phyloP scores from a whole-genome alignment of 1,284 basidiomycete genomes.

The Tilletia indica region DNA sequence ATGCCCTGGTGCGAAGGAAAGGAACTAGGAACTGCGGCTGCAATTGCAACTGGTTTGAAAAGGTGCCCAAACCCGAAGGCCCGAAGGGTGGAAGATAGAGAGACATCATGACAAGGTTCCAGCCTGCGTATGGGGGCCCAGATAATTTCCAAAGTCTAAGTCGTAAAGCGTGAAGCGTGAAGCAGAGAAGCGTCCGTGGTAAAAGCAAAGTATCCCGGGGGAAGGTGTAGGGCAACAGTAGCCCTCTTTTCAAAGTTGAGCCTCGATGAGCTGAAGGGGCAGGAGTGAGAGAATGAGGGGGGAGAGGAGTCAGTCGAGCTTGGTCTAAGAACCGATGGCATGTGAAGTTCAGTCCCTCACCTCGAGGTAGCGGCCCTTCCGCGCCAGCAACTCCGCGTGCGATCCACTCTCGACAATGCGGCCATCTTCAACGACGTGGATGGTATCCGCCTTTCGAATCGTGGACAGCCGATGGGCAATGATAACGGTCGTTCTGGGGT shows the following conservation, averaged over 20 bases:
- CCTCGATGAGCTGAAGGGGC: neutral
- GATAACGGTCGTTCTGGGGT: slow-evolving; percentile 33
- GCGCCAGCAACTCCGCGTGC: slow-evolving; percentile 55
- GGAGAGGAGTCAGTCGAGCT: neutral
- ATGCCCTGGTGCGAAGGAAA: too few species aligned
- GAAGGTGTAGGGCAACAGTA: too few species aligned
- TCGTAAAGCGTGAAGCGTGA: too few species aligned
- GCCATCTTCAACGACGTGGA: slow-evolving; percentile 58
- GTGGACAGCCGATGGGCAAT: slow-evolving; percentile 51
- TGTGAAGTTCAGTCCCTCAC: neutral
- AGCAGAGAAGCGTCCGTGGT: too few species aligned
- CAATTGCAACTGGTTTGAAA: too few species aligned
- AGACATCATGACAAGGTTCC: too few species aligned
- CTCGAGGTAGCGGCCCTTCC: slow-evolving; percentile 51
- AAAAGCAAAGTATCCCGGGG: too few species aligned
- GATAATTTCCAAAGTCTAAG: too few species aligned
- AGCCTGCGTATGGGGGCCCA: too few species aligned
- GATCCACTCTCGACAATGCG: slow-evolving; percentile 56
- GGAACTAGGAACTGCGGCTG: too few species aligned
- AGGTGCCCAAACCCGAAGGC: too few species aligned
- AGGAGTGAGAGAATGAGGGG: neutral
- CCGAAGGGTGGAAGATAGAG: too few species aligned
- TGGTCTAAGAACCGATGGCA: neutral
- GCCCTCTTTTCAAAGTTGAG: neutral
- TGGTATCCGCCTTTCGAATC: slow-evolving; percentile 68